Base-by-base conservation (phyloP, 257 asterid species). In the Perilla frutescens region DNA sequence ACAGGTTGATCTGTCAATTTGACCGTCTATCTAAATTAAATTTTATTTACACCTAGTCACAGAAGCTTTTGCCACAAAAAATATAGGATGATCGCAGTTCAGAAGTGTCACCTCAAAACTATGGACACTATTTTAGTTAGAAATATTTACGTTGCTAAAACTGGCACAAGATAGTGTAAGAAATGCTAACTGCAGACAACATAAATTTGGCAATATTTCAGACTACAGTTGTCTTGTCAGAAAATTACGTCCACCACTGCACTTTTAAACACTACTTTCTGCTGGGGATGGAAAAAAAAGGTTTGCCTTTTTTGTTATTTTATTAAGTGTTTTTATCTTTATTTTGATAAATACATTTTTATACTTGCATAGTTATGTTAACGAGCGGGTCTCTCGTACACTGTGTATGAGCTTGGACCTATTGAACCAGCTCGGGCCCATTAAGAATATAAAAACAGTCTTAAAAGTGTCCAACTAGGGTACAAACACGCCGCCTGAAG, bases 181-280 rank as follows among this genome's bases (percentile, higher is more conserved):
- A 55, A 55, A 65, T 15, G 41, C 8, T 13, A 29, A 65, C 39
- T 66, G 56, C 69, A 71, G 66, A 66, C 63, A 47, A 40, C 65
- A 29, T 49, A 58, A 5, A 1, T 56, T 56, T 57, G 59, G 78
- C 43, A 72, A 72, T 49, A 72, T 66, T 76, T 47, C 32, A 71
- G 69, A 63, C 14, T 56, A 37, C 13, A 39, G 29, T 41, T 32
- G 53, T 71, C 68, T 62, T 8, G 76, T 60, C 77, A 77, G 73
- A 44, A 55, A 53, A 63, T 71, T 66, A 68, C 49, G 34, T 47
- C 70, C 63, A 56, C 45, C 41, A 45, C 7, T 31, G 36, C 26
- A 20, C 26, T 20, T 20, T 20, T 1, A 20, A 20, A 20, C 26
- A 20, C 26, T 20, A 20, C 26, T 20, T 20, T 54, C 59, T 20